Conservation (phyloP, 1,284 basidiomycete species). For the Ustilago cynodontis region DNA sequence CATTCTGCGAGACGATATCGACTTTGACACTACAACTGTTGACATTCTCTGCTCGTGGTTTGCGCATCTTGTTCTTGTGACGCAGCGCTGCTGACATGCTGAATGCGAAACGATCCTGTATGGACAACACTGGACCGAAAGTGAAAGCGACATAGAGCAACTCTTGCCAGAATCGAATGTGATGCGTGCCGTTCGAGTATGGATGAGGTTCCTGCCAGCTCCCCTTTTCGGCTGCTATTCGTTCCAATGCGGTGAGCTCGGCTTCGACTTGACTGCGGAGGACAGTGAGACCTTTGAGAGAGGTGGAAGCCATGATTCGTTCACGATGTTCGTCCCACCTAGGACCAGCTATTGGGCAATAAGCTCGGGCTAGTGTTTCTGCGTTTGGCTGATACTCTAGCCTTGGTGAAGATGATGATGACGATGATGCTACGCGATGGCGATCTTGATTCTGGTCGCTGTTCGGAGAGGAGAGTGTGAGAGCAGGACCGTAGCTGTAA, state of each 20-base stretch:
- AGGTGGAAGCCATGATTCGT: conserved; percentile 35
- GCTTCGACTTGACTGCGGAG: conserved; percentile 40
- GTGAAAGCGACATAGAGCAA: conserved; percentile 45
- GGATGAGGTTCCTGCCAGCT: conserved; percentile 43
- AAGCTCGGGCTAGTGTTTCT: conserved; percentile 30
- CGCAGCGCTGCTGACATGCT: conserved; percentile 22
- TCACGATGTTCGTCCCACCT: conserved; percentile 47
- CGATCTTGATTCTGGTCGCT: neutral
- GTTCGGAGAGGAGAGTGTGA: neutral
- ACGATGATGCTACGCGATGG: neutral
- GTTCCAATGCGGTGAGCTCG: conserved; percentile 35
- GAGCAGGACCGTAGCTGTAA: conserved; percentile 41
- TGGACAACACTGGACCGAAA: conserved; percentile 36
- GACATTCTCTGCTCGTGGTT: conserved; percentile 17
- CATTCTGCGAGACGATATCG: conserved; percentile 53
- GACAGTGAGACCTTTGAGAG: conserved; percentile 44
- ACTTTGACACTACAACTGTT: conserved; percentile 51
- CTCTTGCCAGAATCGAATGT: conserved; percentile 54
- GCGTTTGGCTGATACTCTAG: conserved; percentile 13
- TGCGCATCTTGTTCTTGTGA: conserved; percentile 32
- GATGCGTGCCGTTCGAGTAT: conserved; percentile 56
- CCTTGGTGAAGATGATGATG: neutral
- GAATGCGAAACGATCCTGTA: conserved; percentile 47
- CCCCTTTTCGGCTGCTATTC: conserved; percentile 28
- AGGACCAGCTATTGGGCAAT: conserved; percentile 42